These are phyloP conservation scores for Ceratobasidium sp. DNA, from an alignment of 1,284 basidiomycete species.

Conservation along the genomic window DNA sequence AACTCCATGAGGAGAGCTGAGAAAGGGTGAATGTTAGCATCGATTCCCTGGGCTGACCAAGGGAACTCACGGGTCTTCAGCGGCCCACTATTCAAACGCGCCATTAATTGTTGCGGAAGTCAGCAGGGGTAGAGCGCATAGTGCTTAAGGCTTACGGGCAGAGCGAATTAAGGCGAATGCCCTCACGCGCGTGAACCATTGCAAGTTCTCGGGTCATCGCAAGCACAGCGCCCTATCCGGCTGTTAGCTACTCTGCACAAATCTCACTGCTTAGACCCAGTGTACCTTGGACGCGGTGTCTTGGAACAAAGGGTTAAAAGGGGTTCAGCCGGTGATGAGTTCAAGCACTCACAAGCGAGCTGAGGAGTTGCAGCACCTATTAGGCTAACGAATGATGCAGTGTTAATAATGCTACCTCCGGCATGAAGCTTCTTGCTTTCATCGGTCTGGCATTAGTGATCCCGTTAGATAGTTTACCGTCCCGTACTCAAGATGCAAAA, in stretches of 20 bases:
- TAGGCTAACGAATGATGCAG: conserved; percentile 92
- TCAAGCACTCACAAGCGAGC: conserved; percentile 76
- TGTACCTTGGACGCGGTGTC: conserved; percentile 85
- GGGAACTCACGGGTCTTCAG: conserved; percentile 80
- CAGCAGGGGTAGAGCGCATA: neutral
- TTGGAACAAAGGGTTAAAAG: conserved; percentile 46
- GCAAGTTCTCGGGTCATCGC: conserved; percentile 98
- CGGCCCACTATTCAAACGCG: conserved; percentile 69
- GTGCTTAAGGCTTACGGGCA: conserved; percentile 76
- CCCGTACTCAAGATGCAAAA: neutral
- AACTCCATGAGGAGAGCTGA: conserved; percentile 95
- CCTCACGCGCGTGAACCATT: conserved; percentile 96
- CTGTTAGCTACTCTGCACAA: neutral
- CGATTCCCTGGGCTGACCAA: neutral
- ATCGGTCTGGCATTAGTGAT: conserved; percentile 57
- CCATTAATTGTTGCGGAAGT: conserved; percentile 31
- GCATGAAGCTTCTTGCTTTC: conserved; percentile 76
- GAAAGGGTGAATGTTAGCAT: conserved; percentile 10
- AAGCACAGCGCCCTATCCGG: conserved; percentile 82
- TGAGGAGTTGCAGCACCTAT: conserved; percentile 96
- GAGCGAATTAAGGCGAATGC: conserved; percentile 92
- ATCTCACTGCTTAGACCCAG: conserved; percentile 15
- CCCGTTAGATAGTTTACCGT: no score
- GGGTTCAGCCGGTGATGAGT: neutral
- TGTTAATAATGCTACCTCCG: conserved; percentile 97